Evolutionary conservation across 306 rosid genomes (phyloP), one percentile per base, ranked within the genome.

Genomic region (Fragaria iinumae): DNA sequence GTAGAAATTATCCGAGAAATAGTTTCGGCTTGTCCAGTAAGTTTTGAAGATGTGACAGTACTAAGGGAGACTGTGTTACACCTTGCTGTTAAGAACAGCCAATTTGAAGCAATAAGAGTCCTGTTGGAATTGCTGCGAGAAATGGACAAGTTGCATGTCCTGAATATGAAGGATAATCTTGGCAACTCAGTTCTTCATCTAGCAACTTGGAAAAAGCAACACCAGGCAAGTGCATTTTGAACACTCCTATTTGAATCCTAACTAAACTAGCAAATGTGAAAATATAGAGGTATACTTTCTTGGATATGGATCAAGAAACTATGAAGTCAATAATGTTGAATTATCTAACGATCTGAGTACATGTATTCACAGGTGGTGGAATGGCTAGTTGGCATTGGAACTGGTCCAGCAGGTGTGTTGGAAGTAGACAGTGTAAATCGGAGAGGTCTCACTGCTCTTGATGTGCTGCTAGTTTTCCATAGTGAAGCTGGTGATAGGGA

Each of bases 401-500:
- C 69, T 5, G 47, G 11, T 4, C 21, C 57, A 69, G 6, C 29
- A 11, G 53, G 29, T 32, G 48, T 27, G 5, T 20, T 76, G 79
- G 75, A 45, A 8, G 49, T 67, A 36, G 25, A 80, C 47, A 65
- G 16, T 23, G 32, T 56, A 49, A 80, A 83, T 77, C 44, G 47
- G 10, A 71, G 69, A 3, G 34, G 56, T 67, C 77, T 80, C 34
- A 72, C 74, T 14, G 76, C 86, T 27, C 77, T 83, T 7, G 87
- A 83, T 49, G 8, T 80, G 59, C 79, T 76, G 20, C 75, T 18
- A 8, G 0, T 80, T 48, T 83, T 83, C 64, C 74, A 70, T 1
- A 83, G 84, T 39, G 76, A 76, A 73, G 82, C 87, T 0, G 82
- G 87, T 0, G 84, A 83, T 4, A 69, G 77, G 38, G 87, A 83